phyloP scores from a whole-genome alignment of 2,329 filamentous ascomycete species.

The Tolypocladium nubicola region DNA sequence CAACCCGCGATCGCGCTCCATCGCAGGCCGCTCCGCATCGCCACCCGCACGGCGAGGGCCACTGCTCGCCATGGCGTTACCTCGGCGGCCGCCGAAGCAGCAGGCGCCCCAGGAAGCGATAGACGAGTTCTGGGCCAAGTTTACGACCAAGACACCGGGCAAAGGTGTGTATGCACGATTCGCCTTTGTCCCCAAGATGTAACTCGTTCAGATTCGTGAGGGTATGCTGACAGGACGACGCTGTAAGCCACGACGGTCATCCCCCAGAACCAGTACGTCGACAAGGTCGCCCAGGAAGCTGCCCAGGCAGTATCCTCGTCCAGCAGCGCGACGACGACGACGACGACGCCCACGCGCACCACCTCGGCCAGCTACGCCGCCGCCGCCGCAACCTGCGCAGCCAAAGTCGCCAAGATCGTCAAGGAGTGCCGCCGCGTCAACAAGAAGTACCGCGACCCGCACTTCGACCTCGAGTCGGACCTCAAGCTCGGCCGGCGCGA shows the following conservation, averaged over 20 bases:
- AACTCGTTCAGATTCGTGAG: not conserved
- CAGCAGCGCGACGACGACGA: not conserved
- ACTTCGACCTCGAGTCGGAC: slow-evolving; percentile 77
- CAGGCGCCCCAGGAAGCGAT: slow-evolving; percentile 57
- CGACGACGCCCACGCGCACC: slow-evolving; percentile 24
- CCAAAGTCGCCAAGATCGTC: slow-evolving; percentile 51
- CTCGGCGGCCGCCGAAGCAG: slow-evolving; percentile 25
- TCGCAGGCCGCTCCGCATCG: not conserved
- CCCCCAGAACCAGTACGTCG: slow-evolving; percentile 55
- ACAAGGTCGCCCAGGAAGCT: slow-evolving; percentile 42
- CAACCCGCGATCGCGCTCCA: not conserved
- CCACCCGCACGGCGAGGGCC: not conserved
- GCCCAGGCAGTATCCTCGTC: not conserved
- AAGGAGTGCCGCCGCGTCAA: slow-evolving; percentile 64
- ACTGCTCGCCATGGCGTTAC: not conserved
- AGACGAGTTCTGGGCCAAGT: slow-evolving; percentile 64
- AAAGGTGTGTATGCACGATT: slow-evolving; percentile 38
- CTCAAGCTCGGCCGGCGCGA: slow-evolving; percentile 48
- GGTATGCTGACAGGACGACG: not conserved
- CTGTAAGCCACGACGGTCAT: slow-evolving; percentile 53
- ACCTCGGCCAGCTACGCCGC: slow-evolving; percentile 62
- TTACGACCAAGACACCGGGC: slow-evolving; percentile 59
- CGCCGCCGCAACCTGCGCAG: slow-evolving; percentile 56
- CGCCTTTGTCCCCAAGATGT: too few species aligned
- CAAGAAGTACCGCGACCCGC: slow-evolving; percentile 76